These are phyloP conservation scores for Prorocentrum cordatum DNA, from an alignment of 169 alveolate genomes.

Conservation along the genomic window DNA sequence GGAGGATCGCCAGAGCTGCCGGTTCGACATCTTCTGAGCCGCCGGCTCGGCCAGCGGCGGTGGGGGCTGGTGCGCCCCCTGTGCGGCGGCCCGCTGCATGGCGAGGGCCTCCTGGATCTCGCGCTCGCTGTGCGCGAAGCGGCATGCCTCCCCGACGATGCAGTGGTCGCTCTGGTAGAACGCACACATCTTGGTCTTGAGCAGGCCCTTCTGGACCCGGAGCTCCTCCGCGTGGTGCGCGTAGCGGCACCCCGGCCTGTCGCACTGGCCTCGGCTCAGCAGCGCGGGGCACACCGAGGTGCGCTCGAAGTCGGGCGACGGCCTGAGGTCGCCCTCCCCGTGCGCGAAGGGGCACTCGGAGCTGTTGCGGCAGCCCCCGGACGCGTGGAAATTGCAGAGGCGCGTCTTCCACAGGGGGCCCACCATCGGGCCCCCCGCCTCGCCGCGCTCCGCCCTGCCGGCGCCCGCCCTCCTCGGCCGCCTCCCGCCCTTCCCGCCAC, in stretches of 20 bases:
- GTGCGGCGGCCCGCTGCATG: too few species aligned
- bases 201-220: conserved; percentile 6
- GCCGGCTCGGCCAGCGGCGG: too few species aligned
- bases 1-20: too few species aligned
- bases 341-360: conserved; percentile 13
- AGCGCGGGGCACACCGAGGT: conserved; percentile 47
- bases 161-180: conserved; percentile 13
- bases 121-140: conserved; percentile 31
- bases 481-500: too few species aligned
- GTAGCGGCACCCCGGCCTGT: not conserved
- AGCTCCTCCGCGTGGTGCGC: conserved; percentile 46
- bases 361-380: conserved; percentile 4
- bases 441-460: too few species aligned
- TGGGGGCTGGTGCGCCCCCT: too few species aligned
- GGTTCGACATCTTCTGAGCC: too few species aligned
- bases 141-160: conserved; percentile 36
- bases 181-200: conserved; percentile 47
- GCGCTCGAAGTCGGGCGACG: conserved; percentile 50
- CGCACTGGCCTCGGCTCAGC: not conserved
- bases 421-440: too few species aligned
- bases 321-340: conserved; percentile 38
- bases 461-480: too few species aligned
- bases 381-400: conserved; percentile 21
- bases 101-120: too few species aligned
- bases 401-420: conserved; percentile 58